Evolutionary conservation across 768 basidiomycete species (phyloP).

Genomic region (Crucibulum laeve): DNA sequence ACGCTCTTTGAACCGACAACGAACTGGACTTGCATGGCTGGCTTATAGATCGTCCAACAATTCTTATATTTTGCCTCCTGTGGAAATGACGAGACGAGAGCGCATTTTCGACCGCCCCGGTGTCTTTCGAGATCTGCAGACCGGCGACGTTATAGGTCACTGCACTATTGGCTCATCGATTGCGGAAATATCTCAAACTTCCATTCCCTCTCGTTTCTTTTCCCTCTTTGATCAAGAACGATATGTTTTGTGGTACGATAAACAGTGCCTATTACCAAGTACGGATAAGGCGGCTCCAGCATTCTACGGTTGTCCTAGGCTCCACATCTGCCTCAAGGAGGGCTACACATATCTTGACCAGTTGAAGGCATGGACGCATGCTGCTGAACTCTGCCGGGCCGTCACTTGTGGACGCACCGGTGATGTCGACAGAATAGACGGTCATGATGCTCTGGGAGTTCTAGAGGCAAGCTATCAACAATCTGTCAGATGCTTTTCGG

Average conservation of each 20-base stretch:
- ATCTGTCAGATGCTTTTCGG: conserved; percentile 10
- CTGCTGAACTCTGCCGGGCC: conserved; percentile 28
- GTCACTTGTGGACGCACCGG: conserved; percentile 4
- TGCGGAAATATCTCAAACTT: conserved; percentile 22
- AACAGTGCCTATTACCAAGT: conserved; percentile 18
- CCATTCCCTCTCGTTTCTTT: conserved; percentile 26
- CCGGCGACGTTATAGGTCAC: conserved; percentile 30
- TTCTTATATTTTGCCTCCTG: conserved; percentile 23
- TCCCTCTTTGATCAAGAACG: conserved; percentile 37
- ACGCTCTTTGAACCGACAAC: conserved; percentile 57
- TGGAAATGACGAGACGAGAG: conserved; percentile 36
- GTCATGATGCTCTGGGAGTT: no score
- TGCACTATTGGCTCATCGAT: conserved; percentile 51
- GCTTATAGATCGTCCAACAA: conserved; percentile 23
- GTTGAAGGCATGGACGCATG: conserved; percentile 53
- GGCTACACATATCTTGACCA: conserved; percentile 43
- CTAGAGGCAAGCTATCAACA: conserved; percentile 4
- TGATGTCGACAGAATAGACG: no score
- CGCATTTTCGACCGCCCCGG: conserved; percentile 37
- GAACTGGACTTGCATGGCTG: conserved; percentile 50
- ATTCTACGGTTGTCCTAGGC: conserved; percentile 15
- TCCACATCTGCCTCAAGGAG: conserved; percentile 49
- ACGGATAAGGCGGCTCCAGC: conserved; percentile 4
- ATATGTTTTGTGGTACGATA: conserved; percentile 53
- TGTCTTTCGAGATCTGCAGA: conserved; percentile 30